Evolutionary conservation across 2,329 filamentous ascomycete genomes (phyloP).

Genomic region (Epichloe uncinata): DNA sequence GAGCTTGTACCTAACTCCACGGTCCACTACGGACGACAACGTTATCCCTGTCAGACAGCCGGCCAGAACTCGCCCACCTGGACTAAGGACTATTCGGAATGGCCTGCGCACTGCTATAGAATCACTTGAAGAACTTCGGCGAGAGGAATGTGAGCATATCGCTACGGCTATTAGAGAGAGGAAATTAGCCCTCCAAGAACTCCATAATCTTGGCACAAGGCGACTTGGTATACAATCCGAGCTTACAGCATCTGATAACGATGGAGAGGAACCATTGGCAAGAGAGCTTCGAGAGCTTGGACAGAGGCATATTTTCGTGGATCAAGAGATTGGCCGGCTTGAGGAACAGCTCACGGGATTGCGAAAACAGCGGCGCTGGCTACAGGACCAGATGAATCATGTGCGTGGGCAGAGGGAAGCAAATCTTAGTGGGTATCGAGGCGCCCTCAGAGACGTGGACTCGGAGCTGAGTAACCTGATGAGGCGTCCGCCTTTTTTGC

Average conservation of each 20-base stretch:
- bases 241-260: conserved; percentile 39
- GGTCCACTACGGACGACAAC: conserved; percentile 28
- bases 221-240: conserved; percentile 36
- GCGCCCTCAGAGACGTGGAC: conserved; percentile 53
- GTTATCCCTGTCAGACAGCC: conserved; percentile 51
- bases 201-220: conserved; percentile 39
- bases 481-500: conserved; percentile 39
- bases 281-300: conserved; percentile 47
- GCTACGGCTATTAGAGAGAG: conserved; percentile 42
- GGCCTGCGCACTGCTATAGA: conserved; percentile 51
- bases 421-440: conserved; percentile 57
- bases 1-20: conserved; percentile 28
- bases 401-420: conserved; percentile 54
- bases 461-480: conserved; percentile 47
- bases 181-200: conserved; percentile 42
- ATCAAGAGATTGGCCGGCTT: conserved; percentile 50
- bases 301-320: conserved; percentile 38
- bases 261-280: conserved; percentile 43
- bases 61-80: conserved; percentile 31
- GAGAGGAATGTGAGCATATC: conserved; percentile 52
- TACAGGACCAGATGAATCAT: conserved; percentile 47
- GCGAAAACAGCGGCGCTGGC: conserved; percentile 43
- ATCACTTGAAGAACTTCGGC: conserved; percentile 51
- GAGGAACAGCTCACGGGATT: conserved; percentile 51
- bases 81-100: conserved; percentile 48